Percentiles rank a stretch among this genome's conserved stretches.
phyloP scores from a whole-genome alignment of 2,329 filamentous ascomycete species.

The Lecanicillium sp. region DNA sequence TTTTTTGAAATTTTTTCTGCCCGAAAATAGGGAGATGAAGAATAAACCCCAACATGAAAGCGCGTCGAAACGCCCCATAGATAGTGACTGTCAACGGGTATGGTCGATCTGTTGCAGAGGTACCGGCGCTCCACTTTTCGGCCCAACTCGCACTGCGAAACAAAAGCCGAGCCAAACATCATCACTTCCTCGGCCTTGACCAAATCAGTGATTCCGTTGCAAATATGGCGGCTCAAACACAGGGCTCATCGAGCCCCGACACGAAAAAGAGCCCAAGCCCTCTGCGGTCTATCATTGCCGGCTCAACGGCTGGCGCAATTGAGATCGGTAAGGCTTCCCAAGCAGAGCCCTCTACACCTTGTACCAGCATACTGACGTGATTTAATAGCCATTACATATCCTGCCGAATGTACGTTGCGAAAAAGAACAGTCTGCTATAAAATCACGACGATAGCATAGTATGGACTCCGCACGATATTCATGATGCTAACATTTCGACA shows the following conservation, averaged over 20 bases:
- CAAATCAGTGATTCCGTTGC: neutral
- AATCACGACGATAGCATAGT: neutral
- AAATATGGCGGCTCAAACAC: slow-evolving; percentile 7
- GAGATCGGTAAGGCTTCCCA: slow-evolving; percentile 67
- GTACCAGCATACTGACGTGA: neutral
- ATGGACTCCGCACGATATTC: slow-evolving; percentile 1
- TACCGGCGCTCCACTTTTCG: too few relatives aligned
- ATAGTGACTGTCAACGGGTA: too few relatives aligned
- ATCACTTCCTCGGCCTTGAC: neutral
- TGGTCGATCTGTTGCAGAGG: too few relatives aligned
- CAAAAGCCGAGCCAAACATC: neutral
- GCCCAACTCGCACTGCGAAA: too few relatives aligned
- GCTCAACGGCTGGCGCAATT: slow-evolving; percentile 85
- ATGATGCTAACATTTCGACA: slow-evolving; percentile 23
- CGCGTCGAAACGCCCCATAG: too few relatives aligned
- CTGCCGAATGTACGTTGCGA: slow-evolving; percentile 68
- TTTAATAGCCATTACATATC: slow-evolving; percentile 70
- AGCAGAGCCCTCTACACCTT: neutral
- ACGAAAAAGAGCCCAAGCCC: slow-evolving; percentile 56
- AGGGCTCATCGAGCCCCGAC: slow-evolving; percentile 7
- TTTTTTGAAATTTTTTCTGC: too few relatives aligned
- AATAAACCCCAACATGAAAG: too few relatives aligned
- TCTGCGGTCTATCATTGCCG: slow-evolving; percentile 83
- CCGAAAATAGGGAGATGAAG: too few relatives aligned
- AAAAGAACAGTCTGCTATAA: neutral